Evolutionary conservation across 1,284 basidiomycete species (phyloP), one percentile per base, ranked within the genome.

Genomic region (Hortiboletus rubellus): DNA sequence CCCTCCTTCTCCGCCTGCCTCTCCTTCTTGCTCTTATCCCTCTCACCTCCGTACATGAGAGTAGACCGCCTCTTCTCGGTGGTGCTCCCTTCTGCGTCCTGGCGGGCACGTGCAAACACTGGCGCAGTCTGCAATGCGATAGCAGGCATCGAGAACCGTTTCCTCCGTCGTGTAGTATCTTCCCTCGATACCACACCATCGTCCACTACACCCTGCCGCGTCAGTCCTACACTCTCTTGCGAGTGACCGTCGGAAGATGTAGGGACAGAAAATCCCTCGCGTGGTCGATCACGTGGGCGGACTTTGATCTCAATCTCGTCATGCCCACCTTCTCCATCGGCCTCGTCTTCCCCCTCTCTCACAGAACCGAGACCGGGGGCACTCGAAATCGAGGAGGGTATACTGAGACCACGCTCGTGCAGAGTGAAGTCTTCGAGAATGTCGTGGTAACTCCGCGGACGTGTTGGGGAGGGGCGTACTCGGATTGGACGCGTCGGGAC

Each of bases 101-200:
- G 58, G 4, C 69, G 60, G 2, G 82, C 80, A 15, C 82, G 79
- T 24, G 86, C 79, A 45, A 85, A 87, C 10, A 91, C 88, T n/a
- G 81, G 82, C 36, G 83, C 83, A 38, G 85, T 84, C 63, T 91
- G 87, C 67, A 91, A 62, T 38, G 85, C 87, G 40, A 91, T 77
- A 12, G 87, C 87, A 52, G 89, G 88, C 56, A 87, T 63, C 45
- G 89, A 91, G 65, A 89, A 89, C 36, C 89, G 79, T 67, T 90
- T 88, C 63, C 77, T 77, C 63, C 82, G 72, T 61, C 86, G 74
- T 47, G 79, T 79, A 0, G 86, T 89, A 61, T 86, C 80, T 66
- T 89, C 89, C 60, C 56, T 64, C 15, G 66, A 45, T 36, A 24
- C 30, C 22, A 45, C 36, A 2, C 18, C 46, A 3, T 63, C 51